Conservation (phyloP, 2,329 filamentous ascomycete species). For the Cercospora berteroae region DNA sequence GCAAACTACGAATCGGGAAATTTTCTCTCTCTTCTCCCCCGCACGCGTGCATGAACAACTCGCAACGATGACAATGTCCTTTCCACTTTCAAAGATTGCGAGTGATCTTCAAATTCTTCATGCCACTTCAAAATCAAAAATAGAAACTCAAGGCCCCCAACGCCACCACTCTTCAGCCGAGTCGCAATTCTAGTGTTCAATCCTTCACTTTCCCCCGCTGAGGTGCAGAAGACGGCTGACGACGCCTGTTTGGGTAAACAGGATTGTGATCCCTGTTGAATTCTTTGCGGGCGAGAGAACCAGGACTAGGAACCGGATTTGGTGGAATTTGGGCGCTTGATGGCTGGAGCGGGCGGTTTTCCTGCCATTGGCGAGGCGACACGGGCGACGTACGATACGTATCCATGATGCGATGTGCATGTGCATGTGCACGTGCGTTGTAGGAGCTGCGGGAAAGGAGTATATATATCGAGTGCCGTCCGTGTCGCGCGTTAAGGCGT, state of each 20-base stretch:
- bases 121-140: neutral
- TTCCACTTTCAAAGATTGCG: neutral
- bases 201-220: neutral
- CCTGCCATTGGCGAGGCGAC: neutral
- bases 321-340: neutral
- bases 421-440: neutral
- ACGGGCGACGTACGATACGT: neutral
- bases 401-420: neutral
- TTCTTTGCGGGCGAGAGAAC: neutral
- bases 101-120: too few species aligned
- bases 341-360: neutral
- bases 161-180: neutral
- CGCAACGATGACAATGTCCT: neutral
- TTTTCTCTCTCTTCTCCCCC: neutral
- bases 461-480: neutral
- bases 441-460: neutral
- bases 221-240: neutral
- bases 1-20: neutral
- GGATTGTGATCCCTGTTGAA: neutral
- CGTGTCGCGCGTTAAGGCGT: neutral
- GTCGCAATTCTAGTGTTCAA: neutral
- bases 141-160: neutral
- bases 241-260: neutral
- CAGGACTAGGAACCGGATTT: neutral
- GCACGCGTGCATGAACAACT: neutral